A percentile compares a stretch with the other conserved stretches of the same genome.
These are phyloP conservation scores for Cicer cuneatum DNA, from an alignment of 306 rosid genomes.

Conservation along the genomic window DNA sequence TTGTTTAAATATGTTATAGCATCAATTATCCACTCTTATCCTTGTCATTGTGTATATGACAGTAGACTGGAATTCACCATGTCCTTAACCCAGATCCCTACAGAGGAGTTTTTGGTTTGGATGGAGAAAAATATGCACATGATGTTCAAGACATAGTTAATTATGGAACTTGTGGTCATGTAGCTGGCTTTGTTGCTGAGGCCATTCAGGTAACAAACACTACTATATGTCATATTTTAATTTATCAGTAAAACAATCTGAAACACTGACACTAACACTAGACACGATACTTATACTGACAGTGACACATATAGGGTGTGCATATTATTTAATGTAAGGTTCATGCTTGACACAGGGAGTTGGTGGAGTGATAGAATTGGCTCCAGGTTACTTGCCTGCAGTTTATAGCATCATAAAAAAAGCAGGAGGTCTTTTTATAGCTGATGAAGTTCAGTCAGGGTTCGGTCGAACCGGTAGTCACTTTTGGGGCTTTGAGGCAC, in stretches of 20 bases:
- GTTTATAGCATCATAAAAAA: slow-evolving; percentile 51
- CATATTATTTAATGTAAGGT: slow-evolving; percentile 21
- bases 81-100: slow-evolving; percentile 58
- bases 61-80: slow-evolving; percentile 58
- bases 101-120: slow-evolving; percentile 56
- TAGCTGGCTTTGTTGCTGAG: slow-evolving; percentile 55
- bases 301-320: background rate
- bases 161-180: slow-evolving; percentile 56
- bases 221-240: background rate
- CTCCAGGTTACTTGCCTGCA: slow-evolving; percentile 59
- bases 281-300: too few species aligned
- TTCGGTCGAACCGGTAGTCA: slow-evolving; percentile 58
- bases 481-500: slow-evolving; percentile 65
- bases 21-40: background rate
- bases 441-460: slow-evolving; percentile 62
- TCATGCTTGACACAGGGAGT: slow-evolving; percentile 54
- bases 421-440: slow-evolving; percentile 58
- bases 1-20: slow-evolving; percentile 13
- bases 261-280: too few species aligned
- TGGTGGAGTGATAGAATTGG: slow-evolving; percentile 60
- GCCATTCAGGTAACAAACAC: slow-evolving; percentile 52
- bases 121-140: slow-evolving; percentile 53
- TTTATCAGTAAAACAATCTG: background rate
- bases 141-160: slow-evolving; percentile 57
- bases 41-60: slow-evolving; percentile 27